Base-by-base conservation (phyloP, 2,329 filamentous ascomycete genomes). In the Tolypocladium guangdongense region DNA sequence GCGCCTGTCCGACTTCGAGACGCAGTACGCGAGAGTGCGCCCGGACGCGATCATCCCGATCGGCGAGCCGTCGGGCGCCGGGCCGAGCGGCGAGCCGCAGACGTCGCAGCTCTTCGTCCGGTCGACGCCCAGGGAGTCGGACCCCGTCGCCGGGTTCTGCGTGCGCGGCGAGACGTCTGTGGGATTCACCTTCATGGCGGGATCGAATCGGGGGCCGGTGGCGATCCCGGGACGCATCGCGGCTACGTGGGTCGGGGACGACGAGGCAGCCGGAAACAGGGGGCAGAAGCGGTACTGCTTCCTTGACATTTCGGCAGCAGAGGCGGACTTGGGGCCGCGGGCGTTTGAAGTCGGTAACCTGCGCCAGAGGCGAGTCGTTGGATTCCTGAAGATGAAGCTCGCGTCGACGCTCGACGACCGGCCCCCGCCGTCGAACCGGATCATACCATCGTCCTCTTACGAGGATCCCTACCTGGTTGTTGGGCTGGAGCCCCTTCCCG, bases 1-100 rank as follows among this genome's bases (percentile, higher is more conserved):
- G 38, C 43, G 52, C n/a, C 55, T 57, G 3, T 57, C 55, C 7
- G 50, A 51, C 50, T 51, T 51, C 45, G 54, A 57, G 36, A 46
- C 49, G 14, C 55, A 57, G 22, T 57, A 52, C 8, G 55, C 46
- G 35, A 45, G 55, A 39, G 11, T 57, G 37, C 52, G 22, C 6
- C 51, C 55, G 10, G 50, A 51, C 12, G 14, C 5, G 11, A 45
- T 51, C 12, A 8, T 51, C 12, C 50, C 50, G 2, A 2, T 43
- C 39, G 22, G 32, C 27, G 38, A 33, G 4, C 18, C 37, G 7
- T 16, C 36, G 22, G 49, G 22, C 1, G 24, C 0, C n/a, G 24
- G 7, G 24, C 37, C 24, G 18, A 14, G 37, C 12, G 24, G 11
- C n/a, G 50, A 51, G n/a, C 30, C 50, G 8, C 37, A 46, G 12